These are phyloP conservation scores for Klebsormidium nitens DNA, from an alignment of 139 green algal species.

Conservation along the genomic window DNA sequence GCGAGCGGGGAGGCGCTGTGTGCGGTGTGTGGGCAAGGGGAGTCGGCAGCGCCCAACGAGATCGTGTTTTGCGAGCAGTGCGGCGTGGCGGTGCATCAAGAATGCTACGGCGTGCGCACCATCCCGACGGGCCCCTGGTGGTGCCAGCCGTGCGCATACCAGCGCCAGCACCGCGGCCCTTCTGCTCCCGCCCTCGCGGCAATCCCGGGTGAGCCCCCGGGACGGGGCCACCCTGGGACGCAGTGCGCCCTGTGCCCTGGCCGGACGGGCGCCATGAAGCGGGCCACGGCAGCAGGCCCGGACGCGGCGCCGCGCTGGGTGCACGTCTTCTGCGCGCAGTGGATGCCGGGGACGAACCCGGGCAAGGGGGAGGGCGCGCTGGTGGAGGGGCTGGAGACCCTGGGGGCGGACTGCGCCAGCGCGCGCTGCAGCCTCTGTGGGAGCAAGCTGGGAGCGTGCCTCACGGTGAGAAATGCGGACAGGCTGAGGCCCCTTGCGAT, in stretches of 20 bases:
- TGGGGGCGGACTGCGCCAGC: no score
- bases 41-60: constrained; percentile 26
- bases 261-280: constrained; percentile 30
- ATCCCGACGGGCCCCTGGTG: constrained; percentile 42
- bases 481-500: no score
- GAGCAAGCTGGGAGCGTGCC: no score
- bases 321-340: constrained; percentile 44
- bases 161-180: no score
- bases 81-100: constrained; percentile 42
- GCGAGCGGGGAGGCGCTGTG: constrained; percentile 36
- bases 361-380: constrained; percentile 10
- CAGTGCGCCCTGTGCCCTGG: constrained; percentile 28
- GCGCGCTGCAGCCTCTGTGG: no score
- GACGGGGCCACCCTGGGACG: constrained; percentile 4
- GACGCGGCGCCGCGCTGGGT: constrained; percentile 5
- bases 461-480: no score
- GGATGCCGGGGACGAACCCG: constrained; percentile 29
- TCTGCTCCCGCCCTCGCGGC: no score
- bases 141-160: constrained; percentile 29
- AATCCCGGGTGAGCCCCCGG: no score
- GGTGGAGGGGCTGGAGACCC: constrained; percentile 24
- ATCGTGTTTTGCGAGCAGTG: constrained; percentile 47
- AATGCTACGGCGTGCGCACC: constrained; percentile 51
- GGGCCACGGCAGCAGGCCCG: neutral
- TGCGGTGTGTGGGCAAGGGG: constrained; percentile 34